Conservation (phyloP, 192 early-diverging fungal species). For the Irineochytrium annulatum region DNA sequence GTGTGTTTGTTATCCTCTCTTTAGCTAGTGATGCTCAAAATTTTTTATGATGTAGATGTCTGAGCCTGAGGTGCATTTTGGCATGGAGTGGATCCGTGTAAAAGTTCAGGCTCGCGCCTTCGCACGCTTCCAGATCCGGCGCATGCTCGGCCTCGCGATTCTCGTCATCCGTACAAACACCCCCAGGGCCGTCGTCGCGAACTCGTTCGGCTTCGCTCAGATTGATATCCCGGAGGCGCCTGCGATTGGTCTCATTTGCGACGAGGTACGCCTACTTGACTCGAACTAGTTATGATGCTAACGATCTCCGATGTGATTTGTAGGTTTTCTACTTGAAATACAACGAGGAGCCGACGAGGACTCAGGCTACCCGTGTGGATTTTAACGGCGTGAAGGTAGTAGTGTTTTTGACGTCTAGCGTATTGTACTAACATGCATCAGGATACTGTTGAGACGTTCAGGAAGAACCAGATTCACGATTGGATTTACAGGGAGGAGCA, state of each 20-base stretch:
- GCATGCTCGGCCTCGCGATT: slow-evolving; percentile 29
- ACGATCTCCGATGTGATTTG: not conserved
- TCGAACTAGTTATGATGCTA: not conserved
- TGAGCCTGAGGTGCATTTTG: slow-evolving; percentile 25
- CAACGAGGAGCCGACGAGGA: slow-evolving; percentile 1
- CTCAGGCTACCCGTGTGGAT: not conserved
- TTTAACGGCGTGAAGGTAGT: slow-evolving; percentile 12
- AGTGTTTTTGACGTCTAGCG: not conserved
- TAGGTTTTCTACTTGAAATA: slow-evolving; percentile 15
- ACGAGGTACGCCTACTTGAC: slow-evolving; percentile 1
- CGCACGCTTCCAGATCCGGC: slow-evolving; percentile 34
- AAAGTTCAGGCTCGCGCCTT: slow-evolving; percentile 29
- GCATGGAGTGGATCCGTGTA: slow-evolving; percentile 38
- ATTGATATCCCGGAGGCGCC: slow-evolving; percentile 37
- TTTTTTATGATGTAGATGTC: slow-evolving; percentile 1
- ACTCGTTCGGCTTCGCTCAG: slow-evolving; percentile 30
- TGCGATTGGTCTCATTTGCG: slow-evolving; percentile 21
- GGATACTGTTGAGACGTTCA: slow-evolving; percentile 17
- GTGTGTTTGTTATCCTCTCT: not conserved
- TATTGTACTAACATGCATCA: not conserved
- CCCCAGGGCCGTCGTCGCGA: slow-evolving; percentile 28
- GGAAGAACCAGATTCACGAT: slow-evolving; percentile 17
- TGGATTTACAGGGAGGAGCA: slow-evolving; percentile 15
- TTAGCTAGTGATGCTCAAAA: not conserved
- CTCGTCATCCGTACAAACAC: slow-evolving; percentile 36